Evolutionary conservation across 495 filamentous ascomycete genomes (phyloP), one percentile per base, ranked within the genome.

Genomic region (Neurospora pannonica): DNA sequence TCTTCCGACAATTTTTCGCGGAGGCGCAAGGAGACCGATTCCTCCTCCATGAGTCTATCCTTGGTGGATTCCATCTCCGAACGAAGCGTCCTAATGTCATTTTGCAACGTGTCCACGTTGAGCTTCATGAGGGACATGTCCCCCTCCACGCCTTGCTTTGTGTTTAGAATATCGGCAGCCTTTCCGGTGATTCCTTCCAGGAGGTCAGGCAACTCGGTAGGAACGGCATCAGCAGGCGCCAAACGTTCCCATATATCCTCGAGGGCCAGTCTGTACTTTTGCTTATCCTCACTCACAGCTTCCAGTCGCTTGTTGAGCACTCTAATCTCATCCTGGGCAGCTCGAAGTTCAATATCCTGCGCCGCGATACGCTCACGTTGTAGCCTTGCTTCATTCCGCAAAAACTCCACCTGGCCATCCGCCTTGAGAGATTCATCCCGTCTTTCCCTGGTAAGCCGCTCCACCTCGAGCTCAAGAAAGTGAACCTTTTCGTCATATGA

Each of bases 401-500:
- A 75, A 75, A 84, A 86, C 36, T 87, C 86, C 69, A 87, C 79
- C 78, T 89, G 87, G 38, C 83, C 87, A 75, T 86, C 86, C 0
- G 87, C 85, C 71, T 87, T 90, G 24, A 89, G 83, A 11, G 83
- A 79, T 72, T 92, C 88, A 37, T 90, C 87, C 17, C 83, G 84
- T 46, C 88, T 87, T 70, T 88, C 88, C 54, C 84, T 87, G 19
- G 84, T 86, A 2, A 90, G 79, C 48, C 79, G 84, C 70, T 93
- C 90, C 31, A 97, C 82, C 73, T 97, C 93, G 19, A 86, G 81
- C 78, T 93, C 88, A 2, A 97, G 85, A 9, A 86, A 82, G n/a
- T 88, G 89, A 21, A 93, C 86, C 70, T 86, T 90, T 31, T 92
- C 88, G 70, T 97, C 92, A 10, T 87, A 84, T 2, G 86, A 88